Evolutionary conservation across 2,329 filamentous ascomycete species (phyloP).

Genomic region (Fusarium aywerte): DNA sequence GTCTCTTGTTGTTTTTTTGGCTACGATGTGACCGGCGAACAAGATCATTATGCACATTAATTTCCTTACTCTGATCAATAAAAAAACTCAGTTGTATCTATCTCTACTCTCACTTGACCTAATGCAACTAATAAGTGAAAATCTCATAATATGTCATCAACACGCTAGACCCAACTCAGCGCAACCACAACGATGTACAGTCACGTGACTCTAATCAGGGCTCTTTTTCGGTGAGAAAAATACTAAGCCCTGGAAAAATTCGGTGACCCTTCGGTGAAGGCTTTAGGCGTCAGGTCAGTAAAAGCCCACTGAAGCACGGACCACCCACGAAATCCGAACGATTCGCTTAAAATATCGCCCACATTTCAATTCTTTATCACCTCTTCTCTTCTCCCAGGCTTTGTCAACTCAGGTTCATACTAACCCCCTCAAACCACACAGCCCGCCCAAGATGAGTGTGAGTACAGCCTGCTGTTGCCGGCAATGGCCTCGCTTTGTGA

Average conservation of each 20-base stretch:
- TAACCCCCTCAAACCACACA: conserved; percentile 53
- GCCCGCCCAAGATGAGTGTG: conserved; percentile 57
- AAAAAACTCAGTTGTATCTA: conserved; percentile 20
- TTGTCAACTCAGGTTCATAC: conserved; percentile 50
- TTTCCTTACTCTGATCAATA: conserved; percentile 40
- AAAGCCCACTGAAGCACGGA: conserved; percentile 34
- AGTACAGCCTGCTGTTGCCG: conserved; percentile 38
- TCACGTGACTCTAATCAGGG: conserved; percentile 23
- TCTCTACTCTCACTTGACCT: not conserved
- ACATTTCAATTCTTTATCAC: conserved; percentile 50
- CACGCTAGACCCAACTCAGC: not conserved
- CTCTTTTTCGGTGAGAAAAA: conserved; percentile 13
- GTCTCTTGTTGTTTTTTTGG: conserved; percentile 43
- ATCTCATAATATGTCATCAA: not conserved
- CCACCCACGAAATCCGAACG: conserved; percentile 42
- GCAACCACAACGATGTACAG: too few relatives aligned
- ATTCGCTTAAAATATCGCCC: conserved; percentile 55
- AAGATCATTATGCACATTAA: conserved; percentile 43
- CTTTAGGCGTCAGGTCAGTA: not conserved
- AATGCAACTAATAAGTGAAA: not conserved
- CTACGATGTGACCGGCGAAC: conserved; percentile 46
- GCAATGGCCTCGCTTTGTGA: conserved; percentile 47
- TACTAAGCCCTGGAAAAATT: not conserved
- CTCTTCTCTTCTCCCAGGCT: conserved; percentile 50
- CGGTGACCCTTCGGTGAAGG: conserved; percentile 27